A percentile compares a stretch with the other conserved stretches of the same genome.
phyloP scores from a whole-genome alignment of 2,329 filamentous ascomycete genomes.

The Phialocephala subalpina region DNA sequence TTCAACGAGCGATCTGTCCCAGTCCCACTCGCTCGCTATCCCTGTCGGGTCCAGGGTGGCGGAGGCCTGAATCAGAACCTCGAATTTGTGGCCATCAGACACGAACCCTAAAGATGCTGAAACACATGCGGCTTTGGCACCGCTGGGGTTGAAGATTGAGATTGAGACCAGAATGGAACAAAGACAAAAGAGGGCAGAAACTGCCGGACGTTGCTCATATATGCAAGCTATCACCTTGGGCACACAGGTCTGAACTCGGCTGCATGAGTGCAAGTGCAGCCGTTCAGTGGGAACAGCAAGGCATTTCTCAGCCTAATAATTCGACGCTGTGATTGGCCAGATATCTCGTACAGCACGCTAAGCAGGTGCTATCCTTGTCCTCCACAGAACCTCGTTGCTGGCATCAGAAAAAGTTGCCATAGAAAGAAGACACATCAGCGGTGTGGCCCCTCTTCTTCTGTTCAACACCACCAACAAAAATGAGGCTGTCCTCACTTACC shows the following conservation, averaged over 20 bases:
- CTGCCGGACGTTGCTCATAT: constrained; percentile 8
- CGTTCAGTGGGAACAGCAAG: constrained; percentile 33
- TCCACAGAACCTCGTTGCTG: constrained; percentile 21
- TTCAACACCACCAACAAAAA: constrained; percentile 35
- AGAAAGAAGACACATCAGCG: constrained; percentile 35
- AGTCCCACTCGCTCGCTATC: constrained; percentile 15
- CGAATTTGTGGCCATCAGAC: constrained; percentile 27
- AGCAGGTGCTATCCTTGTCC: constrained; percentile 8
- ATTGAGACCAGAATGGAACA: constrained; percentile 4
- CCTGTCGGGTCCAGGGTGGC: constrained; percentile 14
- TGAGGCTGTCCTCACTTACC: constrained; percentile 43
- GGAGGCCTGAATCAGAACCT: constrained; percentile 26
- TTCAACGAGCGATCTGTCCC: constrained; percentile 29
- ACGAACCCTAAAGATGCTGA: constrained; percentile 4
- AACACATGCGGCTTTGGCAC: constrained; percentile 14
- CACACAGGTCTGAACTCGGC: constrained; percentile 12
- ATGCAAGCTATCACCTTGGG: constrained; percentile 10
- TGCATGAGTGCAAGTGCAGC: constrained; percentile 9
- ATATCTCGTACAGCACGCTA: neutral
- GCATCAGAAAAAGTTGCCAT: constrained; percentile 25
- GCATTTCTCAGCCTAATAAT: constrained; percentile 20
- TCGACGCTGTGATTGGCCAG: neutral
- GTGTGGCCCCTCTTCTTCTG: constrained; percentile 19
- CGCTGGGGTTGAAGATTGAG: constrained; percentile 2
- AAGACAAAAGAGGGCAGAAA: neutral